These are phyloP conservation scores for Solanum gandarillasii DNA, from an alignment of 257 asterid species.

Conservation along the genomic window DNA sequence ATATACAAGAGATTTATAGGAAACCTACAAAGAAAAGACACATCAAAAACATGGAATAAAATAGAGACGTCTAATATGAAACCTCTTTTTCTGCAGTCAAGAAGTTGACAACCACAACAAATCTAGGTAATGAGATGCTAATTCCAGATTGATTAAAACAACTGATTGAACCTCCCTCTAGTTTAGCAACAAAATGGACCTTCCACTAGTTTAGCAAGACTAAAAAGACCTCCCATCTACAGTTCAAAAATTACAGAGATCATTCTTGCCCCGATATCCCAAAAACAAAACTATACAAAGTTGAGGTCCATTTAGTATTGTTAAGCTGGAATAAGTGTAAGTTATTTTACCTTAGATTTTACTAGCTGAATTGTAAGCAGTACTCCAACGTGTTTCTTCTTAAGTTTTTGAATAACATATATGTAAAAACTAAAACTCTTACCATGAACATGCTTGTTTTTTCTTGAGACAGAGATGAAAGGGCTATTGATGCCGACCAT, in stretches of 20 bases:
- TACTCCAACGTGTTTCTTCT: neutral
- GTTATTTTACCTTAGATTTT: neutral
- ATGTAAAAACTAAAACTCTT: neutral
- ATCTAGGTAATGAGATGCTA: neutral
- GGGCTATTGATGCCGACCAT: conserved; percentile 55
- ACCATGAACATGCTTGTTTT: neutral
- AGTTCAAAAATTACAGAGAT: neutral
- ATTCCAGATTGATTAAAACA: neutral
- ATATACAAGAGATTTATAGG: neutral
- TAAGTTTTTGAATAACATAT: neutral
- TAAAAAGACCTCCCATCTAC: neutral
- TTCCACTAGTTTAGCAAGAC: neutral
- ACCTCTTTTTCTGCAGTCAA: neutral
- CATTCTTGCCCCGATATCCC: neutral
- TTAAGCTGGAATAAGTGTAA: neutral
- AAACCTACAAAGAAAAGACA: neutral
- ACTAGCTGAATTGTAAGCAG: neutral
- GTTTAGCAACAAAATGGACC: neutral
- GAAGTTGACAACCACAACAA: neutral
- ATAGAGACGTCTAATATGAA: neutral
- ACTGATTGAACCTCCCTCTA: neutral
- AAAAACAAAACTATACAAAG: neutral
- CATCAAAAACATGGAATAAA: neutral
- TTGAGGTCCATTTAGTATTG: neutral
- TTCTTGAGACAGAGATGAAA: conserved; percentile 36